Evolutionary conservation across 805 yeast genomes (phyloP).

Genomic region (Yamadazyma sp.): DNA sequence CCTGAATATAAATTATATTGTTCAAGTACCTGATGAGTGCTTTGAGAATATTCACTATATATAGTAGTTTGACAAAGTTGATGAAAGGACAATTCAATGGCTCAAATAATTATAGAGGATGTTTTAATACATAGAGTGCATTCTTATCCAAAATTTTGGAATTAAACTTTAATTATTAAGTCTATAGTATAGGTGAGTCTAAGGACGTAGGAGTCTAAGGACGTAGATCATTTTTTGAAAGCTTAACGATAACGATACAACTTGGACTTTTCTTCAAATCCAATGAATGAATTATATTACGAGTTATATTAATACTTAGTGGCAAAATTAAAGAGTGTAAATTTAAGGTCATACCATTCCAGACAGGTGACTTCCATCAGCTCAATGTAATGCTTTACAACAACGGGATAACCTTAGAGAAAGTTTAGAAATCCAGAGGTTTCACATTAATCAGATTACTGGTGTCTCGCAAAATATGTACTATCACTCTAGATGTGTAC

Average conservation of each 20-base stretch:
- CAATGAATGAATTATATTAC: slow-evolving; percentile 14
- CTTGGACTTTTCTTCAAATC: slow-evolving; percentile 10
- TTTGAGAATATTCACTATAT: not conserved
- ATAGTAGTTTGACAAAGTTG: not conserved
- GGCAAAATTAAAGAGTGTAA: slow-evolving; percentile 2
- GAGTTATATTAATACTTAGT: slow-evolving; percentile 5
- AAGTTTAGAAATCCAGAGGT: slow-evolving; percentile 13
- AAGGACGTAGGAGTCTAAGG: not conserved
- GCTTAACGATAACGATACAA: slow-evolving; percentile 5
- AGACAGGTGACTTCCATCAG: slow-evolving; percentile 7
- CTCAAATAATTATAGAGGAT: not conserved
- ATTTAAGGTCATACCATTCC: not conserved
- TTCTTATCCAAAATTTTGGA: slow-evolving; percentile 2
- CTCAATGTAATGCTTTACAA: slow-evolving; percentile 14
- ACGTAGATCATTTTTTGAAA: slow-evolving; percentile 8
- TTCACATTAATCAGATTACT: slow-evolving; percentile 14
- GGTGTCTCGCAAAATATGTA: slow-evolving; percentile 12
- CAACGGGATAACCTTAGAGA: slow-evolving; percentile 8
- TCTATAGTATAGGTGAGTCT: not conserved
- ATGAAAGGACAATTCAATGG: not conserved
- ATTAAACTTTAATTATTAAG: slow-evolving; percentile 9
- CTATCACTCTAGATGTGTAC: slow-evolving; percentile 9
- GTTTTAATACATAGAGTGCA: not conserved
- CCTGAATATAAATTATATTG: slow-evolving; percentile 1
- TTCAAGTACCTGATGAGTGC: not conserved